phyloP scores from a whole-genome alignment of 768 basidiomycete species.

The Galerina marginata region DNA sequence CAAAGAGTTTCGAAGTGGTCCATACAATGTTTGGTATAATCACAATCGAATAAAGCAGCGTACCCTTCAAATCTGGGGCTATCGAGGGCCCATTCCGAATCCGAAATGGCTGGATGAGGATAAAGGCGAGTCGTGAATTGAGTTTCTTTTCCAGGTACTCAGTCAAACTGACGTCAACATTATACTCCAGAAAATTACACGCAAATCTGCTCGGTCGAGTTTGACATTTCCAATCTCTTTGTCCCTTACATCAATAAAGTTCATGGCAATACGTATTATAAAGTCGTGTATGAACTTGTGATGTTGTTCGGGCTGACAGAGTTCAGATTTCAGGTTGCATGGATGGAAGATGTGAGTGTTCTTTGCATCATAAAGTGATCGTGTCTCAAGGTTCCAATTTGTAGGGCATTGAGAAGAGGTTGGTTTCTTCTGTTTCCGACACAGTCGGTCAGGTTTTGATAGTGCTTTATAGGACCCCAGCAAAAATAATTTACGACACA shows the following conservation, averaged over 20 bases:
- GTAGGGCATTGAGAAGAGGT: conserved; percentile 21
- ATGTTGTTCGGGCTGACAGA: conserved; percentile 60
- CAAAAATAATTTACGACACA: conserved; percentile 39
- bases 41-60: conserved; percentile 17
- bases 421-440: neutral
- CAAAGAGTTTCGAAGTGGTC: no score
- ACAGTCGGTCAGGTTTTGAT: neutral
- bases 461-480: conserved; percentile 32
- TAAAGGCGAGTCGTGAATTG: conserved; percentile 18
- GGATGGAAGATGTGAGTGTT: conserved; percentile 16
- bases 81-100: conserved; percentile 26
- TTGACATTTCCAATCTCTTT: conserved; percentile 28
- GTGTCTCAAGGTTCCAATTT: neutral
- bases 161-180: neutral
- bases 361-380: neutral
- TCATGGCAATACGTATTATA: conserved; percentile 25
- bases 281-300: conserved; percentile 45
- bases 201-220: conserved; percentile 33
- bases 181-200: conserved; percentile 33
- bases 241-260: neutral
- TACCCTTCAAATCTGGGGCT: conserved; percentile 27
- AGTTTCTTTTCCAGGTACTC: neutral
- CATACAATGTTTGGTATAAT: no score
- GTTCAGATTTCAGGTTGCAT: conserved; percentile 54
- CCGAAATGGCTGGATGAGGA: conserved; percentile 37